Evolutionary conservation across 108 stramenopile species (phyloP).

Genomic region (Bacterosira constricta): DNA sequence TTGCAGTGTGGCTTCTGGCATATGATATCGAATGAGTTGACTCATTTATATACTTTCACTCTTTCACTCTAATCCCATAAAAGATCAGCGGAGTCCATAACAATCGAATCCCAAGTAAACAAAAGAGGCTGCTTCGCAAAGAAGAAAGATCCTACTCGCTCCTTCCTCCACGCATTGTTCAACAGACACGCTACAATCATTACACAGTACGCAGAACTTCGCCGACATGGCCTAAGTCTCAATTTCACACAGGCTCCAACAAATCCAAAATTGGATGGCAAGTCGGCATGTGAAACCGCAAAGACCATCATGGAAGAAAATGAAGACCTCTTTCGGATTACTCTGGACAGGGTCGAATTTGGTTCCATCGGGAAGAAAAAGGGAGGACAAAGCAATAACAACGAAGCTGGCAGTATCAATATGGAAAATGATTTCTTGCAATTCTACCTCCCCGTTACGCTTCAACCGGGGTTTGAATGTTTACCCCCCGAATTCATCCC

Average conservation of each 20-base stretch:
- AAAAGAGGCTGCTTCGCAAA: conserved; percentile 11
- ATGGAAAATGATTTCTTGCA: conserved; percentile 31
- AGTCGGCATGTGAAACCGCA: conserved; percentile 34
- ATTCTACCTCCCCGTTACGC: conserved; percentile 33
- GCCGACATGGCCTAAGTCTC: conserved; percentile 24
- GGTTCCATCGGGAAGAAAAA: conserved; percentile 8
- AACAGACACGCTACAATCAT: conserved; percentile 30
- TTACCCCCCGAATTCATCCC: conserved; percentile 20
- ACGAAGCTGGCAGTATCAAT: conserved; percentile 1
- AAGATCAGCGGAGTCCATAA: conserved; percentile 36
- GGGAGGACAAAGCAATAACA: neutral
- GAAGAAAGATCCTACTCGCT: conserved; percentile 31
- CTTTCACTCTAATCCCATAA: neutral
- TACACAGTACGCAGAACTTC: conserved; percentile 31
- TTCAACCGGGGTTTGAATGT: conserved; percentile 51
- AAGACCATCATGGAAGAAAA: conserved; percentile 40
- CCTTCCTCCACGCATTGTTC: conserved; percentile 36
- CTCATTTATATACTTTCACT: conserved; percentile 2
- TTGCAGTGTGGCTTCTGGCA: neutral
- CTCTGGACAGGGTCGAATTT: conserved; percentile 37
- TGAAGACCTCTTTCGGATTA: conserved; percentile 33
- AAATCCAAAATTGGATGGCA: neutral
- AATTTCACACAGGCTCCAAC: conserved; percentile 22
- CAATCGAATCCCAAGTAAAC: conserved; percentile 19
- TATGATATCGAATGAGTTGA: neutral